Evolutionary conservation across 192 early-diverging fungal genomes (phyloP).

Genomic region (Backusella morwellensis): DNA sequence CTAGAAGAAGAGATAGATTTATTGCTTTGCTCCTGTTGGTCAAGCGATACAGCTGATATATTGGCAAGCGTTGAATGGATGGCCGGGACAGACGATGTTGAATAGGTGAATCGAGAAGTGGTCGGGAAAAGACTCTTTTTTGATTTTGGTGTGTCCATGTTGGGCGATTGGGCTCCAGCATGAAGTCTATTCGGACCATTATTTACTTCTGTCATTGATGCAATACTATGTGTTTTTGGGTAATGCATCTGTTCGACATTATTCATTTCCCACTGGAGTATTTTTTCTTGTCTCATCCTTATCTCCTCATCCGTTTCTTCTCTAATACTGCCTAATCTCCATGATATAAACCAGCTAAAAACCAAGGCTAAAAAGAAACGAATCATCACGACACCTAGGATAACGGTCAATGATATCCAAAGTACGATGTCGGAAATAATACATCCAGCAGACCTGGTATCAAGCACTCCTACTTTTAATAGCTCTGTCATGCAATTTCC

Average conservation of each 20-base stretch:
- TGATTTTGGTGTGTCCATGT: conserved; percentile 22
- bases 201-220: conserved; percentile 23
- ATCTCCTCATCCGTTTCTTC: conserved; percentile 57
- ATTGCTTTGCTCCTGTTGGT: not conserved
- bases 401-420: conserved; percentile 76
- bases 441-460: conserved; percentile 80
- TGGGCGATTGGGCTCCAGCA: conserved; percentile 7
- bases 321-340: conserved; percentile 73
- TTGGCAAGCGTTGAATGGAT: not conserved
- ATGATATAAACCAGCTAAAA: conserved; percentile 81
- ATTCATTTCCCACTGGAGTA: conserved; percentile 41
- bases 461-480: conserved; percentile 78
- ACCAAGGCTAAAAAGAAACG: conserved; percentile 76
- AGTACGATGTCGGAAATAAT: conserved; percentile 78
- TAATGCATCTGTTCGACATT: conserved; percentile 49
- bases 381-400: conserved; percentile 62
- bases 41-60: not conserved
- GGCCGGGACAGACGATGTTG: not conserved
- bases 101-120: conserved; percentile 36
- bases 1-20: conserved; percentile 2
- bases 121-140: conserved; percentile 44
- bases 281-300: conserved; percentile 38
- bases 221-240: conserved; percentile 50
- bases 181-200: not conserved
- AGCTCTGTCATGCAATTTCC: conserved; percentile 77